Percentiles rank a stretch among this genome's conserved stretches.
Evolutionary conservation across 2,329 filamentous ascomycete genomes (phyloP).

Genomic region (Aureobasidium sp.): DNA sequence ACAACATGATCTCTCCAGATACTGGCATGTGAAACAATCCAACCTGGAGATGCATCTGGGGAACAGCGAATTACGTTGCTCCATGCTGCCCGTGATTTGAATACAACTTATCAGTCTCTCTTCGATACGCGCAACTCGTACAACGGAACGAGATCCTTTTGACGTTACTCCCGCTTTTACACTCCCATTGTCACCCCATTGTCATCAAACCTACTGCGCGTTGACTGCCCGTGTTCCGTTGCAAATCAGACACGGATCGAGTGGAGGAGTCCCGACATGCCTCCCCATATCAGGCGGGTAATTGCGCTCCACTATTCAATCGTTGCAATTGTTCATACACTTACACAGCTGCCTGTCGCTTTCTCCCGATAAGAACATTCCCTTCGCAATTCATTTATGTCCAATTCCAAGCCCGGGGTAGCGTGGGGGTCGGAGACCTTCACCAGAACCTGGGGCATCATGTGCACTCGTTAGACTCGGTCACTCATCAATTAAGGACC

Average conservation of each 20-base stretch:
- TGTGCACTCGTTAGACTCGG: not conserved
- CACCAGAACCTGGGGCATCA: not conserved
- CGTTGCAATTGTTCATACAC: not conserved
- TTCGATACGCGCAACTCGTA: not conserved
- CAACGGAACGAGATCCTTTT: not conserved
- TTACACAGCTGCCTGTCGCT: not conserved
- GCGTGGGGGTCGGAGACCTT: not conserved
- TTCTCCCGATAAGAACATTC: not conserved
- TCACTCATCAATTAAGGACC: not conserved
- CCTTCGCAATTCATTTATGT: not conserved
- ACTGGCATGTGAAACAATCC: conserved; percentile 5
- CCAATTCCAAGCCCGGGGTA: not conserved
- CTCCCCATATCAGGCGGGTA: not conserved
- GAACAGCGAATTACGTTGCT: not conserved
- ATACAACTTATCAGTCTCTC: not conserved
- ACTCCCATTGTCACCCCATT: not conserved
- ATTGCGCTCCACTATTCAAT: conserved; percentile 4
- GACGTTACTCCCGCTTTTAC: not conserved
- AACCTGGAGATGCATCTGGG: conserved; percentile 3
- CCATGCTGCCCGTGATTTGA: not conserved
- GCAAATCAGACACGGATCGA: not conserved
- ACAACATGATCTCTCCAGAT: conserved; percentile 1
- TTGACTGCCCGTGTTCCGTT: not conserved
- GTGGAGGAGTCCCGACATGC: conserved; percentile 1
- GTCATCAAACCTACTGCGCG: not conserved